Evolutionary conservation across 371 early-diverging fungal species (phyloP).

Genomic region (Fennellomyces sp.): DNA sequence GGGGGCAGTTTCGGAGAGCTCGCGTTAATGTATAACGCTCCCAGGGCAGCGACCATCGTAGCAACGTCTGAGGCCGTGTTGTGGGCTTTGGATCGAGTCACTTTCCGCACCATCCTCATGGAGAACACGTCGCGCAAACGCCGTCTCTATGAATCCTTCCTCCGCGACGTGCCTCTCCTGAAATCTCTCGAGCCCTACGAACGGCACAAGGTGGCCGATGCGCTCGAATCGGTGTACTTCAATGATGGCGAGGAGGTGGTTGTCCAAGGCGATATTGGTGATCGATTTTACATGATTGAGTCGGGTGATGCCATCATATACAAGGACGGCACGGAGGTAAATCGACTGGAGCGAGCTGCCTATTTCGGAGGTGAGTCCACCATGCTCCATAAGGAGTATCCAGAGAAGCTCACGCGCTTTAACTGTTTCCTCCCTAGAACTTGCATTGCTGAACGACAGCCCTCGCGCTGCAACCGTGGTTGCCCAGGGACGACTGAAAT

Average conservation of each 20-base stretch:
- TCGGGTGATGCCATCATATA: conserved; percentile 74
- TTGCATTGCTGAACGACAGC: conserved; percentile 88
- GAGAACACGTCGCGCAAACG: conserved; percentile 75
- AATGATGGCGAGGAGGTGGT: conserved; percentile 74
- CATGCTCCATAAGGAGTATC: no score
- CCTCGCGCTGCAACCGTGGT: conserved; percentile 91
- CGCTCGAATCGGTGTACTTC: conserved; percentile 70
- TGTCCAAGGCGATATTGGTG: conserved; percentile 69
- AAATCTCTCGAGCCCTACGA: conserved; percentile 70
- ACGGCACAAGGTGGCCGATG: conserved; percentile 82
- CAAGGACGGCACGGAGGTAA: conserved; percentile 74
- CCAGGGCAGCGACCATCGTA: conserved; percentile 86
- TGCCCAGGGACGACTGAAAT: conserved; percentile 87
- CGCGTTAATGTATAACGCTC: conserved; percentile 90
- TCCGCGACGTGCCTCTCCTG: conserved; percentile 74
- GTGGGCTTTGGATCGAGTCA: conserved; percentile 85
- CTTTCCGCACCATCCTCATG: conserved; percentile 79
- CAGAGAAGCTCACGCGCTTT: no score
- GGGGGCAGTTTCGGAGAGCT: conserved; percentile 89
- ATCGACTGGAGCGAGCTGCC: conserved; percentile 82
- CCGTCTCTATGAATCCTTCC: conserved; percentile 77
- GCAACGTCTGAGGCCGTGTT: conserved; percentile 69
- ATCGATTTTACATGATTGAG: conserved; percentile 81
- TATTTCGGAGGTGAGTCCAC: conserved; percentile 85
- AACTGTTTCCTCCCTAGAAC: conserved; percentile 52